Conservation (phyloP, 768 basidiomycete genomes). For the Rhodotorula kratochvilovae region DNA sequence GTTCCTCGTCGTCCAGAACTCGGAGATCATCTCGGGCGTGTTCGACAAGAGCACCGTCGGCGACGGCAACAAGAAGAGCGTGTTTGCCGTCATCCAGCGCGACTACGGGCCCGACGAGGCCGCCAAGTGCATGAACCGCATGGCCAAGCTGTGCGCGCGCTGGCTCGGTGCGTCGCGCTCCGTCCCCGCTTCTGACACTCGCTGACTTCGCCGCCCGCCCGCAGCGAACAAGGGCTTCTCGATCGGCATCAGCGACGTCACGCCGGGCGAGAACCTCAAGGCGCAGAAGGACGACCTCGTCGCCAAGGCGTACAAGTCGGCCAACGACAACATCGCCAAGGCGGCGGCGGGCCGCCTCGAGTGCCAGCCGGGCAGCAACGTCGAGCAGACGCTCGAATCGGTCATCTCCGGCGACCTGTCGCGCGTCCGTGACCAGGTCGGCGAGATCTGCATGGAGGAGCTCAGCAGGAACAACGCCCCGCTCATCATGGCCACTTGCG, state of each 20-base stretch:
- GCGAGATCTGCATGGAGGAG: slow-evolving; percentile 96
- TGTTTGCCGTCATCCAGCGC: slow-evolving; percentile 93
- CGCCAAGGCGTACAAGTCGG: slow-evolving; percentile 79
- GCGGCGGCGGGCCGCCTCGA: slow-evolving; percentile 88
- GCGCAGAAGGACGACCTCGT: slow-evolving; percentile 78
- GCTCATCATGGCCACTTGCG: slow-evolving; percentile 97
- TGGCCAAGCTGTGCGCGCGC: slow-evolving; percentile 91
- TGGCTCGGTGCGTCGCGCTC: slow-evolving; percentile 66
- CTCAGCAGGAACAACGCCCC: slow-evolving; percentile 96
- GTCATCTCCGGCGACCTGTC: slow-evolving; percentile 88
- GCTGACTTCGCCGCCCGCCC: slow-evolving; percentile 27
- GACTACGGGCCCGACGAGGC: slow-evolving; percentile 96
- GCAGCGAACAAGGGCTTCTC: slow-evolving; percentile 97
- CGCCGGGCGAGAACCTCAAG: slow-evolving; percentile 80
- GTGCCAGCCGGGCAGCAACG: slow-evolving; percentile 95
- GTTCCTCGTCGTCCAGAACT: slow-evolving; percentile 93
- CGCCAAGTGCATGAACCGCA: slow-evolving; percentile 86
- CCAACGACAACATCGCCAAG: slow-evolving; percentile 75
- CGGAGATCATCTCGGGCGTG: slow-evolving; percentile 97
- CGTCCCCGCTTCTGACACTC: neutral
- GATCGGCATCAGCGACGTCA: slow-evolving; percentile 96
- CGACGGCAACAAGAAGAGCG: slow-evolving; percentile 97
- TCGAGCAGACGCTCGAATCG: slow-evolving; percentile 96
- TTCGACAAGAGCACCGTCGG: slow-evolving; percentile 99
- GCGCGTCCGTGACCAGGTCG: slow-evolving; percentile 90